phyloP scores from a whole-genome alignment of 805 yeast species.

The Candida chauliodis region DNA sequence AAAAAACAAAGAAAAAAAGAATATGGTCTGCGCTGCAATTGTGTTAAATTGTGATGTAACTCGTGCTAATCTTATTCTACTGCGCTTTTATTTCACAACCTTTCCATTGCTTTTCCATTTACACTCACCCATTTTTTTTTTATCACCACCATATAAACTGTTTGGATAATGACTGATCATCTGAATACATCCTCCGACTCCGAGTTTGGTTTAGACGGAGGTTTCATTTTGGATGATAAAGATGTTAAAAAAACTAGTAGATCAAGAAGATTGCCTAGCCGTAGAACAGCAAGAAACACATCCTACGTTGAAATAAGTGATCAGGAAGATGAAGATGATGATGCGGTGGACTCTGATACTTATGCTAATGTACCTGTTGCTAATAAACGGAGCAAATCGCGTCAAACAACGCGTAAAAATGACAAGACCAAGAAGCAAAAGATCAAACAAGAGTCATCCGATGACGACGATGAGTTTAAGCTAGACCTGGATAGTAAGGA shows the following conservation, averaged over 20 bases:
- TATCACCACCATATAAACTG: no score
- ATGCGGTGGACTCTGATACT: conserved; percentile 12
- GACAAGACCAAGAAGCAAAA: conserved; percentile 4
- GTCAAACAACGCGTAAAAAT: conserved; percentile 11
- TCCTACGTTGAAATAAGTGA: conserved; percentile 25
- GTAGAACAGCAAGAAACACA: conserved; percentile 11
- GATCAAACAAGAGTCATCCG: conserved; percentile 9
- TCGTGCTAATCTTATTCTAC: not conserved
- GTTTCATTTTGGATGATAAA: conserved; percentile 40
- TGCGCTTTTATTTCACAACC: not conserved
- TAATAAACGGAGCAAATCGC: conserved; percentile 12
- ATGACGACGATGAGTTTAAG: conserved; percentile 14
- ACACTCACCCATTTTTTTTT: not conserved
- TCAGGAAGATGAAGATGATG: conserved; percentile 17
- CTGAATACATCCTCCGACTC: no score
- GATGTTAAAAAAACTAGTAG: conserved; percentile 17
- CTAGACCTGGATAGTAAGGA: conserved; percentile 7
- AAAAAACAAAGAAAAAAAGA: no score
- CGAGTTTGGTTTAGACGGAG: no score
- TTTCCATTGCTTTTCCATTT: not conserved
- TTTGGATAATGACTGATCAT: no score
- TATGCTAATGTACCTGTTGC: conserved; percentile 9
- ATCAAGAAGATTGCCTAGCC: conserved; percentile 14
- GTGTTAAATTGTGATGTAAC: not conserved
- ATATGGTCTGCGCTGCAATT: not conserved